Conservation (phyloP, 2,329 filamentous ascomycete species). For the Apiospora sp. region DNA sequence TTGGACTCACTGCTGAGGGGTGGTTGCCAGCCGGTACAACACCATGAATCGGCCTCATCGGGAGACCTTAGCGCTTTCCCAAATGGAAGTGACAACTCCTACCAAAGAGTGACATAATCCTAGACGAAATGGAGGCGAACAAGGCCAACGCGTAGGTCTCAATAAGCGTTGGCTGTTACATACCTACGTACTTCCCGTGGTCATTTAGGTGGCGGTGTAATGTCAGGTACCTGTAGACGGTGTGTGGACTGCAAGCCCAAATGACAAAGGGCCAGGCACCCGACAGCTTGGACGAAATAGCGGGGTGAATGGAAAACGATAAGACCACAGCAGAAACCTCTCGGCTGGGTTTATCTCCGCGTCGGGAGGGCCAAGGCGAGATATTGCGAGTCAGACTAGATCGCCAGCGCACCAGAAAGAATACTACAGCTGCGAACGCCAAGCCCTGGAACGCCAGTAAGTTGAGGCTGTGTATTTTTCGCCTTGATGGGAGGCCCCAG, state of each 20-base stretch:
- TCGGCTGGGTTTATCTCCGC: background rate
- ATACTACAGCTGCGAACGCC: background rate
- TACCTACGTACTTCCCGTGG: background rate
- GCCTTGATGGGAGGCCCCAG: background rate
- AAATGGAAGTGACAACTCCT: background rate
- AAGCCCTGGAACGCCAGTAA: background rate
- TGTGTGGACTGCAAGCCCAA: background rate
- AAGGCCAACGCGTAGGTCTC: background rate
- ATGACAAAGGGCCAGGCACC: background rate
- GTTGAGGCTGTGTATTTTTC: slow-evolving; percentile 19
- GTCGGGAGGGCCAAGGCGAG: background rate
- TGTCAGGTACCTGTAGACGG: background rate
- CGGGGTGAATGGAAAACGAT: background rate
- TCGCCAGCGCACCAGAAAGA: background rate
- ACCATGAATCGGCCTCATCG: background rate
- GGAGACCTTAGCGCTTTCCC: background rate
- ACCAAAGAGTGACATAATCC: background rate
- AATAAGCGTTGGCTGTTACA: background rate
- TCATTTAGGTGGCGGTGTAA: slow-evolving; percentile 1
- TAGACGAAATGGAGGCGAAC: background rate
- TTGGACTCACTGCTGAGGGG: background rate
- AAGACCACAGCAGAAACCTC: background rate
- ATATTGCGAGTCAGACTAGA: background rate
- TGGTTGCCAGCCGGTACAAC: background rate
- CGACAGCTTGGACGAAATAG: background rate